These are phyloP conservation scores for Salix caprea DNA, from an alignment of 345 rosid genomes.

Conservation along the genomic window DNA sequence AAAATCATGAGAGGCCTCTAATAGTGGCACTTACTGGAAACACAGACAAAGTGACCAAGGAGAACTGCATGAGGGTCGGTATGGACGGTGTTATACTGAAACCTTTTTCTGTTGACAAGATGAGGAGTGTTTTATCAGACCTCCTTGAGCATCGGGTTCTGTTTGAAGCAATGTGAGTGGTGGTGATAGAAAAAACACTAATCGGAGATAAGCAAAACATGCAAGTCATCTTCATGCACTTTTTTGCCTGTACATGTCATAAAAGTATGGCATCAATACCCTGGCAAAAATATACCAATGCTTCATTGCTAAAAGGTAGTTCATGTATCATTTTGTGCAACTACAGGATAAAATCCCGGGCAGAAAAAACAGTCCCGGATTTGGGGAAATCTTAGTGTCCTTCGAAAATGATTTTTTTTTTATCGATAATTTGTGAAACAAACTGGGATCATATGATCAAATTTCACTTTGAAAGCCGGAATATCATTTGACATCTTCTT, in stretches of 20 bases:
- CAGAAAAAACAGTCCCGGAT: neutral
- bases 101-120: slow-evolving; percentile 79
- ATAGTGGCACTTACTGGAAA: slow-evolving; percentile 78
- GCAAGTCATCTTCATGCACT: neutral
- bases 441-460: neutral
- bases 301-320: neutral
- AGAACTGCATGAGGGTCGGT: slow-evolving; percentile 78
- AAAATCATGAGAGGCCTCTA: slow-evolving; percentile 68
- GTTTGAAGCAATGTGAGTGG: slow-evolving; percentile 40
- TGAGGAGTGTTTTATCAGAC: slow-evolving; percentile 66
- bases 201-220: slow-evolving; percentile 4
- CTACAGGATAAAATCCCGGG: neutral
- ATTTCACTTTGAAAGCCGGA: neutral
- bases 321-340: neutral
- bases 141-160: slow-evolving; percentile 64
- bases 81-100: slow-evolving; percentile 71
- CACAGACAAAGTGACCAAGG: slow-evolving; percentile 65
- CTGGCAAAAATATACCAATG: neutral
- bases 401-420: neutral
- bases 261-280: neutral
- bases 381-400: neutral
- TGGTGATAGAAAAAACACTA: neutral
- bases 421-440: neutral
- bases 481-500: neutral
- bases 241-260: neutral